These are phyloP conservation scores for Neoscytalidium dimidiatum DNA, from an alignment of 2,329 filamentous ascomycete species.

Conservation along the genomic window DNA sequence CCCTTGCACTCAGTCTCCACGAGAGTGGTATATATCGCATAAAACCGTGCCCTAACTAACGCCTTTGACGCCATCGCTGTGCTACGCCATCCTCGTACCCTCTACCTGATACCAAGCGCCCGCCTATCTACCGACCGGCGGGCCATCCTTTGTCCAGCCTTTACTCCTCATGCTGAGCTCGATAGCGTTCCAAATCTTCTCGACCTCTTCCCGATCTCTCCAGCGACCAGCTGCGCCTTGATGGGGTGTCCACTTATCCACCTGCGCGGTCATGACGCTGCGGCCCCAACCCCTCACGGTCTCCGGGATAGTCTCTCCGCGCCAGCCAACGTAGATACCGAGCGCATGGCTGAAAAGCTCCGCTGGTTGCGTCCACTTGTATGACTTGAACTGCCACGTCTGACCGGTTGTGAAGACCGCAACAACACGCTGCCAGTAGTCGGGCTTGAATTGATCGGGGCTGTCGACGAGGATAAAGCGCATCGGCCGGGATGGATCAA, in stretches of 20 bases:
- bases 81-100: background rate
- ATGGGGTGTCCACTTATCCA: constrained; percentile 78
- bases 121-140: background rate
- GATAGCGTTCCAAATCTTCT: constrained; percentile 86
- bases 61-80: constrained; percentile 13
- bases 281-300: constrained; percentile 83
- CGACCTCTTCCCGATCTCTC: constrained; percentile 89
- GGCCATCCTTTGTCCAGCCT: constrained; percentile 76
- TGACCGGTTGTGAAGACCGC: constrained; percentile 98
- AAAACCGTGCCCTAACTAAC: constrained; percentile 8
- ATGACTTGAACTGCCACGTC: constrained; percentile 97
- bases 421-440: constrained; percentile 95
- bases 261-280: constrained; percentile 72
- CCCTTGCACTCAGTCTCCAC: background rate
- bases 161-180: constrained; percentile 84
- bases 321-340: constrained; percentile 89
- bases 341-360: constrained; percentile 89
- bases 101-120: background rate
- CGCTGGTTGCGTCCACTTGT: constrained; percentile 88
- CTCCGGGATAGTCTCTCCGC: constrained; percentile 76
- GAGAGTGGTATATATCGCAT: background rate
- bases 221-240: constrained; percentile 60
- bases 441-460: constrained; percentile 92
- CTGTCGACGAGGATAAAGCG: constrained; percentile 96
- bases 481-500: constrained; percentile 71